These are phyloP conservation scores for Karstenula rhodostoma DNA, from an alignment of 2,329 filamentous ascomycete genomes.

Conservation along the genomic window DNA sequence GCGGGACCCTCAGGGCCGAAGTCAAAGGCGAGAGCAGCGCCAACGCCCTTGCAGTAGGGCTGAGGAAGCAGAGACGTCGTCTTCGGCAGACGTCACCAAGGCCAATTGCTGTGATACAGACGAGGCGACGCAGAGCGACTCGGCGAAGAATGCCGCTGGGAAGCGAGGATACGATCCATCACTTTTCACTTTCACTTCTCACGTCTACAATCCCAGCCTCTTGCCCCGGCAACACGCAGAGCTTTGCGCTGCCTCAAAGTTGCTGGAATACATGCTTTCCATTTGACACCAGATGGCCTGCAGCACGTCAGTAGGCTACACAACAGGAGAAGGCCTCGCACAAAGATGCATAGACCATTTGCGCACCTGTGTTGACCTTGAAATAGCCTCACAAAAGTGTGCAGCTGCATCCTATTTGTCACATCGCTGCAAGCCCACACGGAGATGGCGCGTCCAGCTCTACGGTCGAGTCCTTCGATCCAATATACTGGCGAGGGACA, in stretches of 20 bases:
- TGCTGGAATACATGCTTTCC: conserved; percentile 29
- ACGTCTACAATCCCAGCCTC: conserved; percentile 5
- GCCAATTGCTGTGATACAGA: conserved; percentile 8
- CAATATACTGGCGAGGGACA: conserved; percentile 9
- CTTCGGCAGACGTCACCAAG: neutral
- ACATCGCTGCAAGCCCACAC: conserved; percentile 31
- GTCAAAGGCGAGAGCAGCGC: conserved; percentile 30
- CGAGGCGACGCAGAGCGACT: conserved; percentile 7
- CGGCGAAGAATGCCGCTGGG: conserved; percentile 1
- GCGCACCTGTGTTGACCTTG: conserved; percentile 27
- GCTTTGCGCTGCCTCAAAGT: conserved; percentile 21
- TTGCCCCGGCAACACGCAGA: conserved; percentile 19
- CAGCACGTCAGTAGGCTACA: conserved; percentile 43
- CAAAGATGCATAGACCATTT: conserved; percentile 24
- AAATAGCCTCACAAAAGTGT: conserved; percentile 29
- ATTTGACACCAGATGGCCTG: conserved; percentile 43
- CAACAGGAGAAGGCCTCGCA: conserved; percentile 38
- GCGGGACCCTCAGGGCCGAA: conserved; percentile 28
- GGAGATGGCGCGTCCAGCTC: conserved; percentile 21
- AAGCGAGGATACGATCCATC: conserved; percentile 35
- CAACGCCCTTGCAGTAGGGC: conserved; percentile 46
- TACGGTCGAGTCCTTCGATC: conserved; percentile 18
- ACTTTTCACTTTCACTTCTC: conserved; percentile 30
- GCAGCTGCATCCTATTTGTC: conserved; percentile 35
- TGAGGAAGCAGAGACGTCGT: conserved; percentile 26